Evolutionary conservation across 2,329 filamentous ascomycete species (phyloP), one percentile per base, ranked within the genome.

Genomic region (Dryadomyces quercus-mongolicae): DNA sequence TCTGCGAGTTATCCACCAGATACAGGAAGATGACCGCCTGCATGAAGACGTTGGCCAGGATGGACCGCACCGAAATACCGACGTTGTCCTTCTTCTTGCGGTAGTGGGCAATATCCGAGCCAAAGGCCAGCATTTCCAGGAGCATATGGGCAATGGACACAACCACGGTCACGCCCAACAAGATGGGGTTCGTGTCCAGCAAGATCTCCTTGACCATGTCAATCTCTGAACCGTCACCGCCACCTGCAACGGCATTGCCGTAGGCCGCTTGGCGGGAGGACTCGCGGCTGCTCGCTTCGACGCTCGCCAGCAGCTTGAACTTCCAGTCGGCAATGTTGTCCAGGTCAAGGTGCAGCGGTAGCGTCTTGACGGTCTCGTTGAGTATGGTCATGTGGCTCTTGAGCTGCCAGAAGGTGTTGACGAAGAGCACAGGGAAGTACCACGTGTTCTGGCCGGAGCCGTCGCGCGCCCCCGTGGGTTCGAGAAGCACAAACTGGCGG

Each of bases 11-110:
- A 73, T 98, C 93, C 63, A 98, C 74, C 34, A 98, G 80, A 70
- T 98, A 98, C 48, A 98, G 77, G 78, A 98, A 94, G 69, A 98
- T 96, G 65, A 97, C 78, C 7, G 78, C 70, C 70, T 98, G 93
- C 93, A 98, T 98, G 69, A 97, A 91, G 58, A 97, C 91, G 65
- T 97, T 98, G 67, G 88, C 90, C 55, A 98, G 75, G 64, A 98
- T 98, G 36, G 92, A 94, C 55, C 93, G 89, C 57, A 98, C 86
- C 1, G 91, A 96, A 48, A 95, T 95, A 59, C 93, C 93, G 31
- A 98, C 87, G 56, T 95, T 93, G 73, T 97, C 94, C 77, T 98
- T 98, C 85, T 98, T 98, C 76, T 97, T 96, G 66, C 91, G 88
- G 82, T 93, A 98, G 71, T 98, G 93, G 50, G 90, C 83, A 67